Percentiles rank a stretch among this genome's conserved stretches.
Evolutionary conservation across 106 monocot genomes (phyloP).

Genomic region (Dioscorea dumetorum): DNA sequence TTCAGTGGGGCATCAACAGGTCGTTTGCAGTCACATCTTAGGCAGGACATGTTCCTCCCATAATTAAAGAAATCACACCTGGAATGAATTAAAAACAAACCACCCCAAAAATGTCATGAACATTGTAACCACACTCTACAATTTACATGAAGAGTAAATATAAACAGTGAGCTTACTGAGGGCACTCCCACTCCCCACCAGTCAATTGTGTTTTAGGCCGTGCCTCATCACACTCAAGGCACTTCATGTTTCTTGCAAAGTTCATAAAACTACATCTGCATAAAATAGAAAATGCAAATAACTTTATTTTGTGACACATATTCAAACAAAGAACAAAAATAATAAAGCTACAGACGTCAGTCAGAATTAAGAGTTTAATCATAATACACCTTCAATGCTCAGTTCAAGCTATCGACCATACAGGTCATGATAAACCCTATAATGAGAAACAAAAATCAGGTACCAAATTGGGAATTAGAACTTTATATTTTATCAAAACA

Average conservation of each 20-base stretch:
- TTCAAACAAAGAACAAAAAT: too few species aligned
- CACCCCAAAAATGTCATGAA: not conserved
- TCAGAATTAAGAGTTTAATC: too few species aligned
- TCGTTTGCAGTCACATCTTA: slow-evolving; percentile 87
- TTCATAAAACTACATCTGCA: slow-evolving; percentile 95
- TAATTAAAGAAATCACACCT: slow-evolving; percentile 92
- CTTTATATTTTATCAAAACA: too few species aligned
- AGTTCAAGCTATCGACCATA: too few species aligned
- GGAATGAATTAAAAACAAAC: not conserved
- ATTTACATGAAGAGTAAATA: not conserved
- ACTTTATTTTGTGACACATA: not conserved
- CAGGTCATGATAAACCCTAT: too few species aligned
- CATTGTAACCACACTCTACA: not conserved
- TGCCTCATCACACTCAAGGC: slow-evolving; percentile 75
- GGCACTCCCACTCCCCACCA: slow-evolving; percentile 97
- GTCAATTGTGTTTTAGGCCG: slow-evolving; percentile 68
- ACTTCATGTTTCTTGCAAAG: slow-evolving; percentile 73
- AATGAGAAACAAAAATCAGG: too few species aligned
- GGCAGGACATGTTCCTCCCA: slow-evolving; percentile 78
- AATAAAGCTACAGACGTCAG: too few species aligned
- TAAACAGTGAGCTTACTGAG: slow-evolving; percentile 61
- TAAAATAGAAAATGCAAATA: slow-evolving; percentile 5
- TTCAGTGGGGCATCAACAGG: slow-evolving; percentile 28
- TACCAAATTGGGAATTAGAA: too few species aligned
- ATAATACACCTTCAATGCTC: too few species aligned